Base-by-base conservation (phyloP, 2,329 filamentous ascomycete species). In the Torrubiellomyces zombiae region DNA sequence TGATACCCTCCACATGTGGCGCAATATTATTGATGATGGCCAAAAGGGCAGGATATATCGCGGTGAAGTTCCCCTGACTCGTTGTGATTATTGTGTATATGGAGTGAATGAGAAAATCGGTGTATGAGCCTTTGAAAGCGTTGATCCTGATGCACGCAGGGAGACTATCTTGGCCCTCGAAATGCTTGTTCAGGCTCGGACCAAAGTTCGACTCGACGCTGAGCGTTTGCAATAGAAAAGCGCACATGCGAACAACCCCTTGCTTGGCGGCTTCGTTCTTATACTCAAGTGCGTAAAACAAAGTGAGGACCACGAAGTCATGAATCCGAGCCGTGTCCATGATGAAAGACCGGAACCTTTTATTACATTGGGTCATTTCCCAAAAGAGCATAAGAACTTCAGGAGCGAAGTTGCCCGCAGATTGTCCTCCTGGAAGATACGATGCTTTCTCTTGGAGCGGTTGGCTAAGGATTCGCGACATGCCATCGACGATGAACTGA, bases 331-430 rank as follows among this genome's bases (percentile, higher is more conserved):
- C 82, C 0, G 89, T 95, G 39, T 98, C 89, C 34, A 95, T 86
- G 41, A 98, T 89, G 50, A 94, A 98, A 2, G 83, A 82, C 16
- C 89, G 68, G 54, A 98, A 98, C 30, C 86, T 69, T 53, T 93
- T 95, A 54, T 98, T 98, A 63, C 86, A 94, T 50, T 98, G 89
- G 4, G 89, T 71, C 18, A 82, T 72, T 55, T 98, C 89, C 89
- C 89, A 98, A 45, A 95, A 94, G 3, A 98, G 63, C 67, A 94
- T 89, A 28, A 95, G 74, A 57, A 91, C 91, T 51, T 98, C 89
- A 2, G 89, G 85, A 0, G 85, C 82, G 63, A 86, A 92, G 43
- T 80, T 81, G 26, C 81, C 60, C 0, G 77, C 68, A 23, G 76
- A 68, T 40, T 91, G 81, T 19, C 75, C 76, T 4, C 83, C 81